phyloP scores from a whole-genome alignment of 371 early-diverging fungal genomes.

The Cokeromyces recurvatus region DNA sequence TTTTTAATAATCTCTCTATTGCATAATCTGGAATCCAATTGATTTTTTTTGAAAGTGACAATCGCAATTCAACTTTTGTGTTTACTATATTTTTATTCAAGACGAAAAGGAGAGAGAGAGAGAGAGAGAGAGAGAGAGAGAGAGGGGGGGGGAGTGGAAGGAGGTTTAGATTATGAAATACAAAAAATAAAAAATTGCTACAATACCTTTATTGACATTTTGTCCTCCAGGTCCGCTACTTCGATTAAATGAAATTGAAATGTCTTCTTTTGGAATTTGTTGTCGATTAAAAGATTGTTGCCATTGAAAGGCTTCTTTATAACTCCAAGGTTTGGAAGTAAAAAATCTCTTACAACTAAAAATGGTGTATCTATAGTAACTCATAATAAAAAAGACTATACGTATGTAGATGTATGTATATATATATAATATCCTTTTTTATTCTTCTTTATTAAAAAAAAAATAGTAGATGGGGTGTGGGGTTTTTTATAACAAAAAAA shows the following conservation, averaged over 20 bases:
- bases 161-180: neutral
- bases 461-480: too few relatives aligned
- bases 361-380: too few relatives aligned
- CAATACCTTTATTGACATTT: slow-evolving; percentile 83
- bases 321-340: slow-evolving; percentile 20
- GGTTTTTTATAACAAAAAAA: neutral
- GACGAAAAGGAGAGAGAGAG: too few relatives aligned
- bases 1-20: slow-evolving; percentile 38
- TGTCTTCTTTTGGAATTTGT: slow-evolving; percentile 32
- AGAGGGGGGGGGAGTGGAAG: too few relatives aligned
- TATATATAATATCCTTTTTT: too few relatives aligned
- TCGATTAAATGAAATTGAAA: slow-evolving; percentile 27
- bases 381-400: slow-evolving; percentile 1
- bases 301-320: slow-evolving; percentile 30
- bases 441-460: neutral
- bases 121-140: neutral
- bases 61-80: slow-evolving; percentile 82
- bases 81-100: slow-evolving; percentile 53
- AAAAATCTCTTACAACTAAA: slow-evolving; percentile 3
- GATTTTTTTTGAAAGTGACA: slow-evolving; percentile 57
- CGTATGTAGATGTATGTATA: too few relatives aligned
- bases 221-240: slow-evolving; percentile 87
- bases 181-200: neutral
- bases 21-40: slow-evolving; percentile 79
- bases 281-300: slow-evolving; percentile 22